Conservation (phyloP, 2,329 filamentous ascomycete genomes). For the Curvularia eragrostidis region DNA sequence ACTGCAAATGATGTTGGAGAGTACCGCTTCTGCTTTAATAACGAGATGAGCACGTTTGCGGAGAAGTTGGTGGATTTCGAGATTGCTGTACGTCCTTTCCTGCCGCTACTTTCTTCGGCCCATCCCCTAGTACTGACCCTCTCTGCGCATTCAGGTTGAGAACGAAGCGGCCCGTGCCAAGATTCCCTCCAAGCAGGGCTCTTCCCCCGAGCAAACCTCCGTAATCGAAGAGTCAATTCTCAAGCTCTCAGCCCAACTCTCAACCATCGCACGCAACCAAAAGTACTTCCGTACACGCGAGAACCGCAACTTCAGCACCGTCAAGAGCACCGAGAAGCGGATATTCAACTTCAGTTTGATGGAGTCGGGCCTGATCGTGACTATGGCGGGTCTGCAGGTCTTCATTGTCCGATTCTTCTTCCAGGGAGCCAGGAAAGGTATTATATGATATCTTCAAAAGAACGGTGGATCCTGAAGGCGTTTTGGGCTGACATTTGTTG, state of each 20-base stretch:
- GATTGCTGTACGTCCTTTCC: slow-evolving; percentile 73
- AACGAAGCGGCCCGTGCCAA: slow-evolving; percentile 81
- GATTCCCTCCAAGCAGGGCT: slow-evolving; percentile 87
- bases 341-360: slow-evolving; percentile 98
- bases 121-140: slow-evolving; percentile 5
- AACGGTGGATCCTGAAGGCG: slow-evolving; percentile 3
- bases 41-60: slow-evolving; percentile 96
- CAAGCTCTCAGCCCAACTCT: slow-evolving; percentile 91
- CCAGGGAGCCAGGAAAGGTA: slow-evolving; percentile 77
- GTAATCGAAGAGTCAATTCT: slow-evolving; percentile 92
- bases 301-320: slow-evolving; percentile 98
- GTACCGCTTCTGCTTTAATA: slow-evolving; percentile 98
- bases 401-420: slow-evolving; percentile 99
- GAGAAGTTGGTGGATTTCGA: slow-evolving; percentile 99
- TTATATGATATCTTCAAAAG: slow-evolving; percentile 23
- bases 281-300: slow-evolving; percentile 99
- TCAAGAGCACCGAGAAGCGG: slow-evolving; percentile 90
- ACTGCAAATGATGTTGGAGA: slow-evolving; percentile 87
- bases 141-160: slow-evolving; percentile 70
- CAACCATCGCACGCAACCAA: slow-evolving; percentile 93
- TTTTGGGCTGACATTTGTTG: slow-evolving; percentile 29
- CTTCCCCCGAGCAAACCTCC: slow-evolving; percentile 85
- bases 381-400: slow-evolving; percentile 95
- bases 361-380: slow-evolving; percentile 88
- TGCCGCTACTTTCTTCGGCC: background rate